Evolutionary conservation across 257 asterid genomes (phyloP).

Genomic region (Eucommia ulmoides): DNA sequence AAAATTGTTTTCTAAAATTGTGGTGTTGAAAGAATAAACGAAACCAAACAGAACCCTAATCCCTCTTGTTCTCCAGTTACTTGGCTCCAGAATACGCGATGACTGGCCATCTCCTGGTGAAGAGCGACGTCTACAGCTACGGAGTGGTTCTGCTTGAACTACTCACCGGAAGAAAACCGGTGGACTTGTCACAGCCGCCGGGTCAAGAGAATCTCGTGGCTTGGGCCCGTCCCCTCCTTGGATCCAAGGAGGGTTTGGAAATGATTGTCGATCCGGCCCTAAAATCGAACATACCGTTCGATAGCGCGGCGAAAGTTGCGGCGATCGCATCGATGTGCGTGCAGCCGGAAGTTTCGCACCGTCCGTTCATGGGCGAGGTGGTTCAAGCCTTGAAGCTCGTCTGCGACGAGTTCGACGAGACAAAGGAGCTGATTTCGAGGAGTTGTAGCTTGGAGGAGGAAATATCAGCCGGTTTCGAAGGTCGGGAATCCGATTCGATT

Average conservation of each 20-base stretch:
- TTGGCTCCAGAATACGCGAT: slow-evolving; percentile 96
- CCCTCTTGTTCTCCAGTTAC: slow-evolving; percentile 35
- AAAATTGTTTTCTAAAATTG: too few relatives aligned
- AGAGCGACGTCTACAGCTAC: slow-evolving; percentile 92
- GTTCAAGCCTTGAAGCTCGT: slow-evolving; percentile 89
- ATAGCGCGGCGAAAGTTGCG: slow-evolving; percentile 48
- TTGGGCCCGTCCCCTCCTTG: slow-evolving; percentile 84
- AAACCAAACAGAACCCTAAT: too few relatives aligned
- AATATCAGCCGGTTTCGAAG: slow-evolving; percentile 24
- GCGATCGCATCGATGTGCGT: slow-evolving; percentile 98
- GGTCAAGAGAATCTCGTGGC: slow-evolving; percentile 88
- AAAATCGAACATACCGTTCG: slow-evolving; percentile 24
- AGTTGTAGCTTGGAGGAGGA: slow-evolving; percentile 60
- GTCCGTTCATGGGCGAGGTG: slow-evolving; percentile 99
- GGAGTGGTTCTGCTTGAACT: slow-evolving; percentile 96
- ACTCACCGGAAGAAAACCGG: slow-evolving; percentile 79
- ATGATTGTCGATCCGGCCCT: slow-evolving; percentile 42
- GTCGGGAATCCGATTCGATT: slow-evolving; percentile 24
- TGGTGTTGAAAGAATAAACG: too few relatives aligned
- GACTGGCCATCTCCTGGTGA: slow-evolving; percentile 96
- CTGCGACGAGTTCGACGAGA: slow-evolving; percentile 67
- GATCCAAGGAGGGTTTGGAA: slow-evolving; percentile 52
- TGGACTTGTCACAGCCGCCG: slow-evolving; percentile 72
- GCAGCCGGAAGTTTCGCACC: slow-evolving; percentile 88
- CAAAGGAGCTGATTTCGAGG: slow-evolving; percentile 36